Evolutionary conservation across 108 stramenopile genomes (phyloP), one percentile per base, ranked within the genome.

Genomic region (Fragilariopsis cylindrus): DNA sequence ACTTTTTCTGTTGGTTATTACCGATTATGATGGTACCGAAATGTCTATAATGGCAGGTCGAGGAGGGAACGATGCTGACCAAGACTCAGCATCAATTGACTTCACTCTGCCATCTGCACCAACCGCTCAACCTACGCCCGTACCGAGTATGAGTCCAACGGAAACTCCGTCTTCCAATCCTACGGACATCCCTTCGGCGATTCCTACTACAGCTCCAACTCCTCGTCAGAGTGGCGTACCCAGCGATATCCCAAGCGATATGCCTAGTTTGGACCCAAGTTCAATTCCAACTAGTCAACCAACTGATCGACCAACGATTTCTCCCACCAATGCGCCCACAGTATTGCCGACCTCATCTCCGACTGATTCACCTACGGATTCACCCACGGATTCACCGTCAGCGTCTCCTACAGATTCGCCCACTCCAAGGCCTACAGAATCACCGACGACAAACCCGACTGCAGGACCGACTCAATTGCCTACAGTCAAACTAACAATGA

Each of bases 381-480:
- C 30, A 30, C 30, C 30, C 30, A 30, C 30, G 30, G 30, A 30
- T 30, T 30, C 2, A 30, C 30, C 30, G 30, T 30, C 30, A 30
- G 30, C 30, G 1, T 30, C 30, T 30, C 30, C 30, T 30, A 30
- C 30, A 30, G 30, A 30, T 30, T 30, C 30, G 30, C 30, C 30
- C 1, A 30, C 30, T 30, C 30, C 30, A 30, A 30, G 30, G 30
- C 30, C 30, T 2, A 57, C 13, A 9, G 57, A 9, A 57, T n/a
- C 57, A n/a, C 18, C 57, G 18, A 57, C 57, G 57, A 57, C 57
- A 57, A n/a, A 19, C 16, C 57, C 57, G 18, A 18, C 57, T 7
- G 7, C 8, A 7, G 13, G 7, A 15, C 57, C 57, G 19, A 60
- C 58, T 4, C 40, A 21, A 60, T 30, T 21, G 16, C 58, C 58